These are phyloP conservation scores for Colletotrichum limetticola DNA, from an alignment of 2,329 filamentous ascomycete genomes.

Conservation along the genomic window DNA sequence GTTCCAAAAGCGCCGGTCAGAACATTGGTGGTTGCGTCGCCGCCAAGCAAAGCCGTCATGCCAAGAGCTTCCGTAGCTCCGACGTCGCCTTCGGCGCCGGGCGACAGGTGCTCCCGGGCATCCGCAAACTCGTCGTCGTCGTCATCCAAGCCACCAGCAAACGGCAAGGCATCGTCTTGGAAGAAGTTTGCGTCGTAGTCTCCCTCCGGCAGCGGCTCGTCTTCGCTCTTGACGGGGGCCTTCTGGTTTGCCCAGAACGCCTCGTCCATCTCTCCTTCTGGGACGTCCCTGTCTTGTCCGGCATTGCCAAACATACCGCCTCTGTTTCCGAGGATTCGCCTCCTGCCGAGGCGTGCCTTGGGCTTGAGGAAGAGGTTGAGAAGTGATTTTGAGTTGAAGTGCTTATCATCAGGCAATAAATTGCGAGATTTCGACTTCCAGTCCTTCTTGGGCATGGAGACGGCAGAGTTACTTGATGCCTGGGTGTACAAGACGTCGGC, in stretches of 20 bases:
- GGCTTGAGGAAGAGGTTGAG: conserved; percentile 94
- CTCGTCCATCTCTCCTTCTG: conserved; percentile 87
- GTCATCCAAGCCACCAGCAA: conserved; percentile 68
- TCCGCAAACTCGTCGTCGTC: conserved; percentile 83
- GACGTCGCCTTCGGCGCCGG: conserved; percentile 63
- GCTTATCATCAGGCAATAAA: conserved; percentile 95
- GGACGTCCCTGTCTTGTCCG: conserved; percentile 62
- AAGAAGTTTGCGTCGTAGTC: conserved; percentile 99
- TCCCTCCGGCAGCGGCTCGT: conserved; percentile 72
- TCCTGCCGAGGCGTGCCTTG: conserved; percentile 82
- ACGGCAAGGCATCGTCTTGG: conserved; percentile 83
- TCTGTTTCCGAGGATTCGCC: conserved; percentile 62
- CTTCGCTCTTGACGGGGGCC: conserved; percentile 57
- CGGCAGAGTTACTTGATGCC: conserved; percentile 81
- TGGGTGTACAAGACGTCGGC: conserved; percentile 85
- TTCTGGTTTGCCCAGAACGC: conserved; percentile 90
- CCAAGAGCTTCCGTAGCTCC: conserved; percentile 58
- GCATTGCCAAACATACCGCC: conserved; percentile 54
- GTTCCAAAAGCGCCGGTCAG: conserved; percentile 68
- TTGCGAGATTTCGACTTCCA: conserved; percentile 96
- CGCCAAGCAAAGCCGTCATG: conserved; percentile 61
- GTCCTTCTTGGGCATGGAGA: conserved; percentile 90
- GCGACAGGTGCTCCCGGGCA: conserved; percentile 82
- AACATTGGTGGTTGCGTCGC: conserved; percentile 59
- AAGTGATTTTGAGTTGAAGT: conserved; percentile 94